Evolutionary conservation across 208 protist species (phyloP).

Genomic region (Crithidia thermophila): DNA sequence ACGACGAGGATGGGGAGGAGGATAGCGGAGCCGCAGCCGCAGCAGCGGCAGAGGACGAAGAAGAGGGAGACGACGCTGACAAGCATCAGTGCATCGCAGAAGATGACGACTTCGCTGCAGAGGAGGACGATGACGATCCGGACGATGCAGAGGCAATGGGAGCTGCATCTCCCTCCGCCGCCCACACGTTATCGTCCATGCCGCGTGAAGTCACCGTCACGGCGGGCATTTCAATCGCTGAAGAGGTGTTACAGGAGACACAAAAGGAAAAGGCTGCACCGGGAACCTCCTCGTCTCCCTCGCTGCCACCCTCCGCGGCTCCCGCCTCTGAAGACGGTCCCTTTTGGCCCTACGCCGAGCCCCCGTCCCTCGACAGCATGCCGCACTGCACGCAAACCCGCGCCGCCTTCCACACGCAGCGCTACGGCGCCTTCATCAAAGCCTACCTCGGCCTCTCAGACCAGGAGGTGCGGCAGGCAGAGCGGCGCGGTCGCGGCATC

Average conservation of each 20-base stretch:
- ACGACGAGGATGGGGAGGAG: conserved; percentile 23
- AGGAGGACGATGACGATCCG: background rate
- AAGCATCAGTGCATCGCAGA: background rate
- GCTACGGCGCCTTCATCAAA: conserved; percentile 70
- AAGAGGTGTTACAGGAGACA: too few species aligned
- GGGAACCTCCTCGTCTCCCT: too few species aligned
- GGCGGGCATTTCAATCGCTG: too few species aligned
- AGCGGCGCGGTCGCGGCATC: conserved; percentile 52
- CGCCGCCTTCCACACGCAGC: conserved; percentile 55
- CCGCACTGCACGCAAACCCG: conserved; percentile 30
- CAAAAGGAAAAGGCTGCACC: too few species aligned
- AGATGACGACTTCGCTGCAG: too few species aligned
- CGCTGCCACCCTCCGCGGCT: too few species aligned
- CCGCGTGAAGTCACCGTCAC: too few species aligned
- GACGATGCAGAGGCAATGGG: background rate
- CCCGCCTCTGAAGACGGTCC: too few species aligned
- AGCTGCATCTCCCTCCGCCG: too few species aligned
- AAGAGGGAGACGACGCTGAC: background rate
- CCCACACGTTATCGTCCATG: too few species aligned
- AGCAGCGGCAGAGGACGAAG: background rate
- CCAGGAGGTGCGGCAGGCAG: conserved; percentile 46
- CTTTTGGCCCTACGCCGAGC: conserved; percentile 32
- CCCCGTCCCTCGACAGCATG: conserved; percentile 16
- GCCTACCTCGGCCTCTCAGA: conserved; percentile 68
- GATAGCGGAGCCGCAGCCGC: background rate